Percentiles rank a stretch among this genome's conserved stretches.
Evolutionary conservation across 2,329 filamentous ascomycete species (phyloP).

Genomic region (Fusarium sambucinum): DNA sequence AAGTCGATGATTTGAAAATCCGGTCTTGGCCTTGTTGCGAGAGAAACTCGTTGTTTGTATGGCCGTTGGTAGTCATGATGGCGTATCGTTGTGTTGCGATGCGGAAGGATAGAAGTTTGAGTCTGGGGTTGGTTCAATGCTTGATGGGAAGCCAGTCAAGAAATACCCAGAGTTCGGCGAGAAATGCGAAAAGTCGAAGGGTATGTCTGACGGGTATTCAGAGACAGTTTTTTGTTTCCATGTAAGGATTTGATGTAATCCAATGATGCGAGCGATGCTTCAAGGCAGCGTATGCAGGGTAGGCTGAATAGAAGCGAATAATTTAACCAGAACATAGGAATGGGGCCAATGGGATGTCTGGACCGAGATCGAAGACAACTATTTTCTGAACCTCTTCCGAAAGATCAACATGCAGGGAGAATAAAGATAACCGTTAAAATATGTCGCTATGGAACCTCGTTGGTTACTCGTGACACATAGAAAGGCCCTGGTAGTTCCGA

Average conservation of each 20-base stretch:
- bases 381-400: not conserved
- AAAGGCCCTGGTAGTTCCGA: not conserved
- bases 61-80: slow-evolving; percentile 21
- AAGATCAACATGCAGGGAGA: not conserved
- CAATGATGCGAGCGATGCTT: no score
- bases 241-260: not conserved
- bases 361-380: not conserved
- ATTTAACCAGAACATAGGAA: slow-evolving; percentile 10
- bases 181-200: not conserved
- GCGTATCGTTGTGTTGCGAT: not conserved
- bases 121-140: not conserved
- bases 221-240: not conserved
- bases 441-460: not conserved
- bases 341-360: not conserved
- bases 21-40: slow-evolving; percentile 30
- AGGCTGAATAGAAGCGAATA: not conserved
- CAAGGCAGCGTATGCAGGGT: not conserved
- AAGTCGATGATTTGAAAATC: slow-evolving; percentile 42
- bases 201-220: not conserved
- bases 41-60: slow-evolving; percentile 4
- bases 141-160: not conserved
- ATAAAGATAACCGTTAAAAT: not conserved
- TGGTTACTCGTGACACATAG: not conserved
- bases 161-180: slow-evolving; percentile 13
- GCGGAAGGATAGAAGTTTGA: not conserved